Percentiles rank a stretch among this genome's conserved stretches.
phyloP scores from a whole-genome alignment of 495 filamentous ascomycete genomes.

The Aspergillus conjunctus region DNA sequence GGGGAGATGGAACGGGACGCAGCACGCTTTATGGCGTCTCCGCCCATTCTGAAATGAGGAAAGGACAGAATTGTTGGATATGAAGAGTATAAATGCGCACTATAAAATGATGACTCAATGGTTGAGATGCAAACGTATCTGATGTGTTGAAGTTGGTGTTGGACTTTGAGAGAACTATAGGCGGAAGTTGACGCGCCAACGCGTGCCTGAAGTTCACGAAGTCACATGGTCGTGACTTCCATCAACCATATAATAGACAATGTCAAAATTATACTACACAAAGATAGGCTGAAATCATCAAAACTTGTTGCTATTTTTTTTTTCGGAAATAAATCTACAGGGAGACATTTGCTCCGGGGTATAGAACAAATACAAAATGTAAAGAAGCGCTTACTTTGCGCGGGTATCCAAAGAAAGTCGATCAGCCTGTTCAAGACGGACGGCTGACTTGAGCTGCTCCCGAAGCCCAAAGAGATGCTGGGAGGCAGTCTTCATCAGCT shows the following conservation, averaged over 20 bases:
- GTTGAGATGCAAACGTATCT: not conserved
- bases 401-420: constrained; percentile 67
- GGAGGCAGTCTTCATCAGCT: constrained; percentile 57
- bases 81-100: not conserved
- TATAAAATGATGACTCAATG: not conserved
- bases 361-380: constrained; percentile 22
- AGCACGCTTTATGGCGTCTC: constrained; percentile 37
- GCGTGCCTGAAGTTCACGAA: constrained; percentile 40
- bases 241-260: not conserved
- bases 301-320: constrained; percentile 4
- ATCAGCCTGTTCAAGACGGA: constrained; percentile 65
- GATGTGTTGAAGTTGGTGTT: not conserved
- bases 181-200: constrained; percentile 30
- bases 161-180: not conserved
- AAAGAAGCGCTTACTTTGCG: constrained; percentile 43
- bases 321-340: constrained; percentile 15
- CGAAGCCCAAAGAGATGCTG: constrained; percentile 63
- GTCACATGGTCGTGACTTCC: constrained; percentile 42
- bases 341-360: constrained; percentile 25
- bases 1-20: constrained; percentile 47
- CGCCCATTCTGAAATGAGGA: constrained; percentile 36
- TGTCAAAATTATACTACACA: no score
- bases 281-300: not conserved
- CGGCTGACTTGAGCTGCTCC: constrained; percentile 62
- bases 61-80: constrained; percentile 15